Base-by-base conservation (phyloP, 1,284 basidiomycete species). In the Cryptococcus depauperatus region DNA sequence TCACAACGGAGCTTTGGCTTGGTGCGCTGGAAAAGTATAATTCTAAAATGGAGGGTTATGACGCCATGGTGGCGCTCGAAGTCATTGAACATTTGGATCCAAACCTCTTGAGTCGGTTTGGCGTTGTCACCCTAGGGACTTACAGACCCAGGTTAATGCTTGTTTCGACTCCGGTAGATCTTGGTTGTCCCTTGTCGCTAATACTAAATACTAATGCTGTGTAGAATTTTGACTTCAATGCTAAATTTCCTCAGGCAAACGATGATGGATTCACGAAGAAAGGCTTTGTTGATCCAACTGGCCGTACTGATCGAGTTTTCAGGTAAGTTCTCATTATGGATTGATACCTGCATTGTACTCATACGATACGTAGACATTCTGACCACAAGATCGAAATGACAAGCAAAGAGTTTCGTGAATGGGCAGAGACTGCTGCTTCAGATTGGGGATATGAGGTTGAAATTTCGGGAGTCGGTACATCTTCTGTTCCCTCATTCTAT, bases 331-430 rank as follows among this genome's bases (percentile, higher is more conserved):
- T 3, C 21, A 4, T 27, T 22, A 35, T 18, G 16, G 19, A 13
- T 23, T 13, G 14, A 16, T 7, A 23, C 16, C 10, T 16, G 23
- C n/a, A 21, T 22, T 23, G 22, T 11, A 16, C 41, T 38, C 27
- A n/a, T 41, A 37, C 28, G 19, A n/a, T 19, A 7, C 30, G 5
- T 41, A 58, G 57, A 18, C 66, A 96, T 63, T 66, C 74, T 18
- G 91, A 95, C 61, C 92, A 96, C 71, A 87, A 92, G 64, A 87
- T 93, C 58, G 91, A 96, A 68, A 93, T 87, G 85, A 93, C 87
- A 0, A 68, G 73, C 0, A 77, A 79, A 3, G 91, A 95, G 64
- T 95, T 92, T 65, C 63, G 70, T 25, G 57, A 61, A 8, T 95
- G 86, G 84, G 89, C 64, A 13, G 58, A 70, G 21, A 66, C 63